These are phyloP conservation scores for Clitocybe nebularis DNA, from an alignment of 1,284 basidiomycete genomes.

Conservation along the genomic window DNA sequence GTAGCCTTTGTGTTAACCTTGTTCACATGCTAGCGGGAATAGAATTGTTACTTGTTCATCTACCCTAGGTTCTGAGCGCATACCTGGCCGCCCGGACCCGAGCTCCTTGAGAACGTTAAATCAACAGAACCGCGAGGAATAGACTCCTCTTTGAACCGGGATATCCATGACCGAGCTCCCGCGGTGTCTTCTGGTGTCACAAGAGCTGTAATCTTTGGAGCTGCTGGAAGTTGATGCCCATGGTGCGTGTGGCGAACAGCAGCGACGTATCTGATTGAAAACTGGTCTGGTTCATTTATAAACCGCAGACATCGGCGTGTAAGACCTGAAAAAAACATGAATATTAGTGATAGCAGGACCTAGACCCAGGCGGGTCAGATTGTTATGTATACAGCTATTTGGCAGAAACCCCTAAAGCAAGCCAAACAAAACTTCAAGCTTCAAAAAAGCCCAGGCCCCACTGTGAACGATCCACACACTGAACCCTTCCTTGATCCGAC, in stretches of 20 bases:
- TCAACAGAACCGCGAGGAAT: constrained; percentile 53
- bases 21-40: constrained; percentile 63
- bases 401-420: too few relatives aligned
- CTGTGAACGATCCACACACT: too few relatives aligned
- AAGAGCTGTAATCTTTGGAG: constrained; percentile 20
- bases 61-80: constrained; percentile 13
- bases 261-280: too few relatives aligned
- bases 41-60: not conserved
- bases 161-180: constrained; percentile 50
- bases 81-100: constrained; percentile 78
- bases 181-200: constrained; percentile 36
- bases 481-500: too few relatives aligned
- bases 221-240: constrained; percentile 13
- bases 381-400: too few relatives aligned
- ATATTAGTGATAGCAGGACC: too few relatives aligned
- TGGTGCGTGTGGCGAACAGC: constrained; percentile 11
- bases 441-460: too few relatives aligned
- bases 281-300: too few relatives aligned
- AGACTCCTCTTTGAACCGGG: constrained; percentile 35
- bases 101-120: constrained; percentile 66
- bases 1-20: constrained; percentile 79
- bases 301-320: too few relatives aligned
- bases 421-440: too few relatives aligned
- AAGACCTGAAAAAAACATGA: too few relatives aligned
- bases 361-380: too few relatives aligned